A percentile compares a stretch with the other conserved stretches of the same genome.
These are phyloP conservation scores for Fraxinus nigra DNA, from an alignment of 305 asterid species.

Conservation along the genomic window DNA sequence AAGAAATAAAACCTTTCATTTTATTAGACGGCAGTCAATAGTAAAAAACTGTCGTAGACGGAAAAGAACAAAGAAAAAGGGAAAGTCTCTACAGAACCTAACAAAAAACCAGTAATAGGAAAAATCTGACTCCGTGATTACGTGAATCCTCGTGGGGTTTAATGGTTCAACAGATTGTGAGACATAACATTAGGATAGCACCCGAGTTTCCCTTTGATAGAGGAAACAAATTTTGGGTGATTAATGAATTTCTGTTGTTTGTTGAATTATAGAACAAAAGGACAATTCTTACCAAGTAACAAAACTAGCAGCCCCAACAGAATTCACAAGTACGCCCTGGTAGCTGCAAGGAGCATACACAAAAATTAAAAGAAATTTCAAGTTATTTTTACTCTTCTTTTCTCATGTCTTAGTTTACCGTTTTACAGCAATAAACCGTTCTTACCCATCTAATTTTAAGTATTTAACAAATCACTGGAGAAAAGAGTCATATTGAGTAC, in stretches of 20 bases:
- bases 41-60: not conserved
- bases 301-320: conserved; percentile 62
- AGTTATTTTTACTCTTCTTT: not conserved
- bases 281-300: conserved; percentile 59
- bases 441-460: not conserved
- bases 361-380: conserved; percentile 17
- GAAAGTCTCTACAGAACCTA: not conserved
- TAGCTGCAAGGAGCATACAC: conserved; percentile 57
- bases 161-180: not conserved
- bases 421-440: not conserved
- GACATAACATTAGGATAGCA: not conserved
- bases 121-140: not conserved
- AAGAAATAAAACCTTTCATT: conserved; percentile 46
- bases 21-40: conserved; percentile 6
- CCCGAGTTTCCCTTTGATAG: not conserved
- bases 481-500: not conserved
- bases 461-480: not conserved
- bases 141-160: not conserved
- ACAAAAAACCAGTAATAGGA: not conserved
- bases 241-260: not conserved
- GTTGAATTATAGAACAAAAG: conserved; percentile 13
- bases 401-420: not conserved
- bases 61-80: not conserved
- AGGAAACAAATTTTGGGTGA: not conserved
- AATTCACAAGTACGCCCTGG: conserved; percentile 74